Conservation (phyloP, 2,329 filamentous ascomycete species). For the Thielaviopsis populi region DNA sequence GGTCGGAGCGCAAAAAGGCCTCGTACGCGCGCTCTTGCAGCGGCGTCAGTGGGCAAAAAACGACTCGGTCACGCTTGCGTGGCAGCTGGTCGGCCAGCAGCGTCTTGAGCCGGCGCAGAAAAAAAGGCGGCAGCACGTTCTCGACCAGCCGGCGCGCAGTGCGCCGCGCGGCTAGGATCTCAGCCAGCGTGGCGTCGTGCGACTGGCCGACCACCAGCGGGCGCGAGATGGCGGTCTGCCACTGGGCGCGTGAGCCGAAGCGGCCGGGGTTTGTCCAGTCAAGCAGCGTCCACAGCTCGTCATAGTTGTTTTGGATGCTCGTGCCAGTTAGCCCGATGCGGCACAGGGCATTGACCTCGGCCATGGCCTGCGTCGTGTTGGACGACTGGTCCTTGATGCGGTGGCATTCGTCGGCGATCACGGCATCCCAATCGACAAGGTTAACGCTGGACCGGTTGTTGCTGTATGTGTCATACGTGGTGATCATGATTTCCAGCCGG, state of each 20-base stretch:
- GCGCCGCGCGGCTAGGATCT: slow-evolving; percentile 65
- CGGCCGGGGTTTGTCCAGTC: slow-evolving; percentile 90
- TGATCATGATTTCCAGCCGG: slow-evolving; percentile 77
- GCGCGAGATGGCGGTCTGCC: slow-evolving; percentile 62
- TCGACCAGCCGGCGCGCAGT: slow-evolving; percentile 74
- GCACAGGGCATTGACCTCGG: slow-evolving; percentile 78
- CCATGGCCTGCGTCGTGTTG: slow-evolving; percentile 72
- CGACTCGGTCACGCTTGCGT: slow-evolving; percentile 84
- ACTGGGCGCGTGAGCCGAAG: slow-evolving; percentile 50
- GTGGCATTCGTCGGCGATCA: slow-evolving; percentile 91
- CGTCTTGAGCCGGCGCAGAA: slow-evolving; percentile 82
- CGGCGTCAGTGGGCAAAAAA: slow-evolving; percentile 83
- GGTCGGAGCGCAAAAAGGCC: slow-evolving; percentile 46
- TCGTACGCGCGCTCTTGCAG: slow-evolving; percentile 72
- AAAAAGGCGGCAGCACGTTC: slow-evolving; percentile 78
- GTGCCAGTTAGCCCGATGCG: slow-evolving; percentile 89
- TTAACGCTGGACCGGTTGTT: slow-evolving; percentile 63
- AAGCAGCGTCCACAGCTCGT: slow-evolving; percentile 88
- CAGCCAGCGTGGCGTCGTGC: slow-evolving; percentile 71
- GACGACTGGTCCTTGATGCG: slow-evolving; percentile 66
- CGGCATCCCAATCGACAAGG: slow-evolving; percentile 78
- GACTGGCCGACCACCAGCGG: slow-evolving; percentile 80
- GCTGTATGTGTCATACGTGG: slow-evolving; percentile 83
- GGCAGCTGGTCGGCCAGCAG: slow-evolving; percentile 85
- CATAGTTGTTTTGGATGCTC: slow-evolving; percentile 94